Conservation (phyloP, 768 basidiomycete genomes). For the Clavulina sp. region DNA sequence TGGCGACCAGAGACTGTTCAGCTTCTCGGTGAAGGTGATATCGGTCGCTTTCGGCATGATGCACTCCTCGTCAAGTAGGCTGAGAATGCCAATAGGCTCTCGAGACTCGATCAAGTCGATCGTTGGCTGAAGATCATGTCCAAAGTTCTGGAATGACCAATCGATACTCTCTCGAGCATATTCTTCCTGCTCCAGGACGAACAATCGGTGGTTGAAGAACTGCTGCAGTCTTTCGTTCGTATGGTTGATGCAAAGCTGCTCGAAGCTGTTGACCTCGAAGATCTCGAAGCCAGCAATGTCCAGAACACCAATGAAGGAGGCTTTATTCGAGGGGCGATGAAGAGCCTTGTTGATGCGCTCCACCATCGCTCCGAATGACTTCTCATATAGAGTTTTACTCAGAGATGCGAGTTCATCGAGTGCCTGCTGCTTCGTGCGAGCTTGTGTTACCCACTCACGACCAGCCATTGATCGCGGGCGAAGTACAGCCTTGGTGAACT, state of each 20-base stretch:
- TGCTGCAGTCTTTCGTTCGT: conserved; percentile 98
- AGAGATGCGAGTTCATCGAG: conserved; percentile 80
- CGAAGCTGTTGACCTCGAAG: conserved; percentile 68
- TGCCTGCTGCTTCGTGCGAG: conserved; percentile 79
- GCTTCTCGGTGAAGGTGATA: conserved; percentile 83
- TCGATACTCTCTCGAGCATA: conserved; percentile 91
- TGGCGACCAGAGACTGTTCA: conserved; percentile 62
- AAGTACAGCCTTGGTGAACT: conserved; percentile 77
- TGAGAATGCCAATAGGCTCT: conserved; percentile 69
- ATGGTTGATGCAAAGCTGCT: conserved; percentile 95
- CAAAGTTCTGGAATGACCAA: conserved; percentile 98
- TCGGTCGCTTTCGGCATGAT: conserved; percentile 99
- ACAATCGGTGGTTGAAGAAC: conserved; percentile 99
- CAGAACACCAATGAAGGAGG: conserved; percentile 91
- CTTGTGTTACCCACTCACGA: conserved; percentile 91
- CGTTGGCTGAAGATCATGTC: conserved; percentile 90
- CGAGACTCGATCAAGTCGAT: conserved; percentile 92
- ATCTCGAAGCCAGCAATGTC: conserved; percentile 99
- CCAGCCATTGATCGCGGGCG: conserved; percentile 86
- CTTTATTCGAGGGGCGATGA: conserved; percentile 80
- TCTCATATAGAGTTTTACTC: conserved; percentile 94
- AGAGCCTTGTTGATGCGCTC: conserved; percentile 90
- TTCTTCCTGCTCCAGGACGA: conserved; percentile 97
- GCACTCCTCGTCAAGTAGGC: conserved; percentile 91
- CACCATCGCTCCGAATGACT: conserved; percentile 84